Base-by-base conservation (phyloP, 371 early-diverging fungal species). In the Rhizopus stolonifer region DNA sequence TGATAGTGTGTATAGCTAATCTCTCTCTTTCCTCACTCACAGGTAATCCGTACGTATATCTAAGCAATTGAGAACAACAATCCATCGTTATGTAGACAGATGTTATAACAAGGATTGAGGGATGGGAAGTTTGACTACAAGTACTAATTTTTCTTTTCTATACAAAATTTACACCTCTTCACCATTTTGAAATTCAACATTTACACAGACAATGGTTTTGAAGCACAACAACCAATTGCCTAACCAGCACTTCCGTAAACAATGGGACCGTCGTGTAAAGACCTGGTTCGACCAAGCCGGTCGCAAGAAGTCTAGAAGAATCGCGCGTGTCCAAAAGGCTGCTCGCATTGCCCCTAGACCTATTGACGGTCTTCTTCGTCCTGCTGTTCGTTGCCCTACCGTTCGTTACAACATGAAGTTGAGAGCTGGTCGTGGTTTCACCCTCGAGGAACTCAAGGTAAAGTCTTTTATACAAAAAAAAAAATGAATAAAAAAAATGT, bases 261-360 rank as follows among this genome's bases (percentile, higher is more conserved):
- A 97, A 83, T 97, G 99, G 93, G 90, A 95, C 78, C 76, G 82
- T 61, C 94, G 92, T 67, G 97, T 98, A 64, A 93, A 92, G 88
- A 97, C 97, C 65, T 99, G 99, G 98, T 99, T 99, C 86, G 87
- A 98, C 83, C 99, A 99, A 83, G 92, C 99, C 65, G 94, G 93
- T 61, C 90, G 90, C 70, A 95, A 94, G 87, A 86, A 88, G 82
- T 79, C 90, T 64, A 85, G 99, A 70, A 84, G 94, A 60, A 73
- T 89, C 48, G 84, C 84, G 56, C 90, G 99, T 67, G 79, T 88
- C 72, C 84, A 88, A 78, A 99, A 99, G 92, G 99, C 99, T 56
- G 93, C 92, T 66, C 80, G 79, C 65, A 86, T 97, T 64, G 96
- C 96, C 49, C 99, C 99, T 57, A 89, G 94, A 64, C 99, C 99